Conservation (phyloP, 1,139 yeast species). For the Hanseniaspora uvarum region DNA sequence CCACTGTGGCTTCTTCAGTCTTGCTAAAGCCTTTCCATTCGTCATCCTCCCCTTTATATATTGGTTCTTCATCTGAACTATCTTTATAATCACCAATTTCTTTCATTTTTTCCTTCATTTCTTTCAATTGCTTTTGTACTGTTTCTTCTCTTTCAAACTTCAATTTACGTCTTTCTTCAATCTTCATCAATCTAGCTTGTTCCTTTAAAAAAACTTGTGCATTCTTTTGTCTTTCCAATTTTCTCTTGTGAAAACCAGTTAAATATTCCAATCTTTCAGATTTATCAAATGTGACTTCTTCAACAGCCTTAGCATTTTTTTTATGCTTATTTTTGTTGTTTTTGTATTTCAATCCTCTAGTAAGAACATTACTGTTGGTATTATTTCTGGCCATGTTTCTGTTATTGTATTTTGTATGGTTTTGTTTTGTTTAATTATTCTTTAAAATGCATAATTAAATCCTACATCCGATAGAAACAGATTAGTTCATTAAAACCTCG, state of each 20-base stretch:
- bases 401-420: conserved; percentile 4
- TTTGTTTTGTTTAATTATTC: neutral
- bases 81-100: conserved; percentile 34
- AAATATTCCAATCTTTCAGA: conserved; percentile 66
- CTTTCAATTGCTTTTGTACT: conserved; percentile 51
- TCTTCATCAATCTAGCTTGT: conserved; percentile 57
- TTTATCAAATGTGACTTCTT: conserved; percentile 72
- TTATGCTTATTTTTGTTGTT: conserved; percentile 47
- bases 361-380: conserved; percentile 68
- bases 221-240: conserved; percentile 73
- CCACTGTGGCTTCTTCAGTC: conserved; percentile 24
- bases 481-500: too few relatives aligned
- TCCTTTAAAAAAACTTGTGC: conserved; percentile 69
- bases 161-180: conserved; percentile 61
- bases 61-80: conserved; percentile 33
- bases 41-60: conserved; percentile 24
- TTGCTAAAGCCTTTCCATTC: conserved; percentile 39
- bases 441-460: too few relatives aligned
- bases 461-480: too few relatives aligned
- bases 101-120: conserved; percentile 45
- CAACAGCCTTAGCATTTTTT: conserved; percentile 43
- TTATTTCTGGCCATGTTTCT: conserved; percentile 25
- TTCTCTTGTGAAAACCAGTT: conserved; percentile 93
- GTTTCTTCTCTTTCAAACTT: conserved; percentile 57
- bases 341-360: conserved; percentile 80